These are phyloP conservation scores for Vanilla planifolia DNA, from an alignment of 106 monocot species.

Conservation along the genomic window DNA sequence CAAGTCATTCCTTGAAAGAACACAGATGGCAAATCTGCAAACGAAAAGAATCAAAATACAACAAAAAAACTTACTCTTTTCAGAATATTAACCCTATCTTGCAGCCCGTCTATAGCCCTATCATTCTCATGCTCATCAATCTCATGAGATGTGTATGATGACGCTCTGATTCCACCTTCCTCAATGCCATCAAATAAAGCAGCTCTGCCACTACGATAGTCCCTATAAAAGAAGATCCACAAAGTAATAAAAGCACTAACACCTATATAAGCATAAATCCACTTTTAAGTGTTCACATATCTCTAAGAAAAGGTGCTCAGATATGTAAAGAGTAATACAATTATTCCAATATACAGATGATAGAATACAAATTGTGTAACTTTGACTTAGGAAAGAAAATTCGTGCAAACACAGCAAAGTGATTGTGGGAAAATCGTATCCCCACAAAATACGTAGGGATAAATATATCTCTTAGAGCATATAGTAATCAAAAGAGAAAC, in stretches of 20 bases:
- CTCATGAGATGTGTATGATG: slow-evolving; percentile 40
- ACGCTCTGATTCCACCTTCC: slow-evolving; percentile 39
- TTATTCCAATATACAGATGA: no score
- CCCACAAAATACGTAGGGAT: no score
- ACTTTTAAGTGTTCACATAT: no score
- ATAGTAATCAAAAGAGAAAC: no score
- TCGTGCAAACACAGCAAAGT: no score
- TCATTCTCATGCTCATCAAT: slow-evolving; percentile 52
- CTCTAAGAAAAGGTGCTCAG: no score
- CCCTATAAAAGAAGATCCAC: slow-evolving; percentile 16
- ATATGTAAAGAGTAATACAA: no score
- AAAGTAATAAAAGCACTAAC: background rate
- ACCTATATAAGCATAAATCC: no score
- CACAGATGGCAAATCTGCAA: background rate
- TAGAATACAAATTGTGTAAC: no score
- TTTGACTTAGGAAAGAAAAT: no score
- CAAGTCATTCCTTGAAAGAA: background rate
- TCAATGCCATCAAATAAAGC: slow-evolving; percentile 59
- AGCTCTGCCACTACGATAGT: slow-evolving; percentile 34
- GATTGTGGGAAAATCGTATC: no score
- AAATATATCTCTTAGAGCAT: no score
- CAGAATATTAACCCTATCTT: slow-evolving; percentile 51
- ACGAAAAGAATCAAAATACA: background rate
- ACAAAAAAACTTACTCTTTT: slow-evolving; percentile 36
- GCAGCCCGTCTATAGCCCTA: slow-evolving; percentile 35